Percentiles rank a stretch among this genome's conserved stretches.
phyloP scores from a whole-genome alignment of 164 flowering plant genomes.

The Warburgia ugandensis region DNA sequence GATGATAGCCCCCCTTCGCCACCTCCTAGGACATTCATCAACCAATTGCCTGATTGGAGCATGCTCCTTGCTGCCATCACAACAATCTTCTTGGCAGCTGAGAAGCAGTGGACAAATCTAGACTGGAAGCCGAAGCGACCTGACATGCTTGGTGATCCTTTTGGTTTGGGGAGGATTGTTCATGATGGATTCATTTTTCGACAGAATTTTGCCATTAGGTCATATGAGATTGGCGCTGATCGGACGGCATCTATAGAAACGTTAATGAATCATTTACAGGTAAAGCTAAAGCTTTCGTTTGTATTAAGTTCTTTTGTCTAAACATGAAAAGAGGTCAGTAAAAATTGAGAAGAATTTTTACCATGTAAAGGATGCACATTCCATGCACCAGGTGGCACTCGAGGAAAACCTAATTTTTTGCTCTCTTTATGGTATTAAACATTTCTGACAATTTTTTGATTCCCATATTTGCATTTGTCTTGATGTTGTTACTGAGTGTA shows the following conservation, averaged over 20 bases:
- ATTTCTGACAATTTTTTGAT: background rate
- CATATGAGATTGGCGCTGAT: slow-evolving; percentile 96
- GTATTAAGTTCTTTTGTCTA: too few relatives aligned
- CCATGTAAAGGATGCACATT: too few relatives aligned
- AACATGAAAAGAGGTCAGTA: too few relatives aligned
- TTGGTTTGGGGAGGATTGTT: slow-evolving; percentile 76
- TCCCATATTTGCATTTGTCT: background rate
- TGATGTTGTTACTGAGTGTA: background rate
- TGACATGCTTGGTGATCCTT: slow-evolving; percentile 68
- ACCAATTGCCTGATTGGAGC: slow-evolving; percentile 81
- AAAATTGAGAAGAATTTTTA: too few relatives aligned
- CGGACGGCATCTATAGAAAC: slow-evolving; percentile 94
- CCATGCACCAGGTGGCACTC: too few relatives aligned
- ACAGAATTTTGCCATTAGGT: slow-evolving; percentile 86
- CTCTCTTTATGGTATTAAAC: background rate
- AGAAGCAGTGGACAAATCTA: slow-evolving; percentile 93
- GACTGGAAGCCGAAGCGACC: slow-evolving; percentile 91
- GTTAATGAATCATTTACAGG: slow-evolving; percentile 96
- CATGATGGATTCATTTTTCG: slow-evolving; percentile 78
- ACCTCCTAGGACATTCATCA: slow-evolving; percentile 53
- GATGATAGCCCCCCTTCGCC: slow-evolving; percentile 37
- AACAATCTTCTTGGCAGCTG: slow-evolving; percentile 94
- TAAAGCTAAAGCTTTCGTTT: too few relatives aligned
- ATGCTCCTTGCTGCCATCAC: slow-evolving; percentile 97
- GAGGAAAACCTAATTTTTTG: background rate